A percentile compares a stretch with the other conserved stretches of the same genome.
phyloP scores from a whole-genome alignment of 345 rosid species.

The Arabis alpina region DNA sequence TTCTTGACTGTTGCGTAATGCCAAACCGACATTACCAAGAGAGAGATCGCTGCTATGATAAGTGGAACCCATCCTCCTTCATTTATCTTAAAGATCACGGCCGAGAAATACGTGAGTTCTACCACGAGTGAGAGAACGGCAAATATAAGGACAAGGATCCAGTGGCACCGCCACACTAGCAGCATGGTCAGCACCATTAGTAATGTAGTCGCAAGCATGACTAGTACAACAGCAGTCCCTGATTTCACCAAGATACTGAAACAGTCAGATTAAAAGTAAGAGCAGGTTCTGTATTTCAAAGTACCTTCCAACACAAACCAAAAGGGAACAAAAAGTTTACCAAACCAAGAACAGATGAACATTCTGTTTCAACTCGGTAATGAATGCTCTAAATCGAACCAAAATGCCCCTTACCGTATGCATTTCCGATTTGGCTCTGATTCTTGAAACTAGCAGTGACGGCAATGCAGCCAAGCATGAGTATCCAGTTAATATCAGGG shows the following conservation, averaged over 20 bases:
- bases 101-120: slow-evolving; percentile 68
- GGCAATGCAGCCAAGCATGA: slow-evolving; percentile 73
- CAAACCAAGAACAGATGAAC: not conserved
- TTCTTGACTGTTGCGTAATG: slow-evolving; percentile 75
- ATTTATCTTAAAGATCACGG: slow-evolving; percentile 68
- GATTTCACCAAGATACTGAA: slow-evolving; percentile 23
- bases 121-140: slow-evolving; percentile 56
- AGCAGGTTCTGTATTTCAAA: not conserved
- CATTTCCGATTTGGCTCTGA: slow-evolving; percentile 78
- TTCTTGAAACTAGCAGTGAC: slow-evolving; percentile 77
- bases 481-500: slow-evolving; percentile 82
- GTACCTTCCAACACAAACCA: not conserved
- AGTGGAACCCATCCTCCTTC: slow-evolving; percentile 93
- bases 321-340: too few relatives aligned
- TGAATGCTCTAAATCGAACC: slow-evolving; percentile 15
- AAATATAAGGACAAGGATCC: slow-evolving; percentile 68
- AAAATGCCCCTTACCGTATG: slow-evolving; percentile 57
- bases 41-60: slow-evolving; percentile 64
- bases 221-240: slow-evolving; percentile 81
- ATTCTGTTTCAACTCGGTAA: not conserved
- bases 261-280: slow-evolving; percentile 17
- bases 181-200: slow-evolving; percentile 73
- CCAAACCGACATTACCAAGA: slow-evolving; percentile 72
- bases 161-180: slow-evolving; percentile 82
- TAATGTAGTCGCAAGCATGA: slow-evolving; percentile 78